A percentile compares a stretch with the other conserved stretches of the same genome.
Conservation (phyloP, 2,329 filamentous ascomycete species). For the Aspergillus spinulosporus region DNA sequence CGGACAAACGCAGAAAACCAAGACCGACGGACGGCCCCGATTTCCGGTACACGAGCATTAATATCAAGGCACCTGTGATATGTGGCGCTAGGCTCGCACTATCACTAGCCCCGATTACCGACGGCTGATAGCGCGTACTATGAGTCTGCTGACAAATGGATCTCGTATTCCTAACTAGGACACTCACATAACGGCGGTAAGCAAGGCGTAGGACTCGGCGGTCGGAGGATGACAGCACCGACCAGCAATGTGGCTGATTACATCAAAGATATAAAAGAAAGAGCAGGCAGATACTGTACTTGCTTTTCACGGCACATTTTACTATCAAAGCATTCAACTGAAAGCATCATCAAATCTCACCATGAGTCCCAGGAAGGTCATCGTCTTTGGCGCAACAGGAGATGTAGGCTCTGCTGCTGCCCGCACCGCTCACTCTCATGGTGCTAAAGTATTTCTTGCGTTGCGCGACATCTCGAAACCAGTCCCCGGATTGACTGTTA, state of each 20-base stretch:
- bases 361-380: constrained; percentile 27
- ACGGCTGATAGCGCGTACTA: too few species aligned
- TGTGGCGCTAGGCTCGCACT: too few species aligned
- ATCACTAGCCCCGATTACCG: not conserved
- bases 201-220: not conserved
- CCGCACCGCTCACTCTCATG: constrained; percentile 39
- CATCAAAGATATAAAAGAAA: not conserved
- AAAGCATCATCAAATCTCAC: not conserved
- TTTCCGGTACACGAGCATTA: too few species aligned
- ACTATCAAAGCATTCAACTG: not conserved
- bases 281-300: not conserved
- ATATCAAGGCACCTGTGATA: too few species aligned
- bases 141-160: not conserved
- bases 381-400: constrained; percentile 56
- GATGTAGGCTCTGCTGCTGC: constrained; percentile 46
- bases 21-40: too few species aligned
- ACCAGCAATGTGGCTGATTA: not conserved
- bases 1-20: too few species aligned
- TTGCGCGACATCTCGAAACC: constrained; percentile 50
- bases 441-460: constrained; percentile 50
- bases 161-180: not conserved
- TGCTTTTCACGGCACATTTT: not conserved
- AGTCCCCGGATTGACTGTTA: constrained; percentile 37
- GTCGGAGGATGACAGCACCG: not conserved
- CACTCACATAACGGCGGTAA: not conserved